A percentile compares a stretch with the other conserved stretches of the same genome.
phyloP scores from a whole-genome alignment of 1,284 basidiomycete species.

The Pseudozyma tsukubaensis region DNA sequence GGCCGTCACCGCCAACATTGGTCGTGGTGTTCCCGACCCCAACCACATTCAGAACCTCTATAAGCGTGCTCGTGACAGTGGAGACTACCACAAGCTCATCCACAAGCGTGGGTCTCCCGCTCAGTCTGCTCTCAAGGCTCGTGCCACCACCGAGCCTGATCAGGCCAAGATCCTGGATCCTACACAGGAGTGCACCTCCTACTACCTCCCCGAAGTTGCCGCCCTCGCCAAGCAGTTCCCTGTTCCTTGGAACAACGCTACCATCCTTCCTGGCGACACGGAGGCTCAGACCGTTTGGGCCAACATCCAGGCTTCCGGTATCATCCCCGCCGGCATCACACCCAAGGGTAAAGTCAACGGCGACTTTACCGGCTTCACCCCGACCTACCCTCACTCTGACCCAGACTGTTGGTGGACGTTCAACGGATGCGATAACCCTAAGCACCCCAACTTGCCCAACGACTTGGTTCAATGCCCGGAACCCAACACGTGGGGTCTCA shows the following conservation, averaged over 20 bases:
- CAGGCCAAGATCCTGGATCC: constrained; percentile 43
- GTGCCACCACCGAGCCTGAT: constrained; percentile 50
- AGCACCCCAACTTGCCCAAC: constrained; percentile 56
- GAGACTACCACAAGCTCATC: constrained; percentile 49
- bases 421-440: constrained; percentile 63
- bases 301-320: constrained; percentile 62
- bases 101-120: constrained; percentile 36
- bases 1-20: constrained; percentile 49
- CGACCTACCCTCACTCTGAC: constrained; percentile 49
- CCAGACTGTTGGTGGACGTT: constrained; percentile 67
- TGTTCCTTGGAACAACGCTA: constrained; percentile 68
- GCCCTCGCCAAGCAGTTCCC: constrained; percentile 55
- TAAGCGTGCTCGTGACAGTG: constrained; percentile 40
- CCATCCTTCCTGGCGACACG: constrained; percentile 68
- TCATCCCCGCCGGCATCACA: constrained; percentile 66
- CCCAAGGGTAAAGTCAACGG: constrained; percentile 67
- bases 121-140: constrained; percentile 21
- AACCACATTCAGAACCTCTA: constrained; percentile 45
- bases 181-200: constrained; percentile 54
- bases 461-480: constrained; percentile 71
- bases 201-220: constrained; percentile 52
- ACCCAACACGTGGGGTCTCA: constrained; percentile 72
- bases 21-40: constrained; percentile 51
- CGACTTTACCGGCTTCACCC: constrained; percentile 37
- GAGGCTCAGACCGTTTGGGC: constrained; percentile 66